Evolutionary conservation across 306 rosid species (phyloP).

Genomic region (Malus orientalis): DNA sequence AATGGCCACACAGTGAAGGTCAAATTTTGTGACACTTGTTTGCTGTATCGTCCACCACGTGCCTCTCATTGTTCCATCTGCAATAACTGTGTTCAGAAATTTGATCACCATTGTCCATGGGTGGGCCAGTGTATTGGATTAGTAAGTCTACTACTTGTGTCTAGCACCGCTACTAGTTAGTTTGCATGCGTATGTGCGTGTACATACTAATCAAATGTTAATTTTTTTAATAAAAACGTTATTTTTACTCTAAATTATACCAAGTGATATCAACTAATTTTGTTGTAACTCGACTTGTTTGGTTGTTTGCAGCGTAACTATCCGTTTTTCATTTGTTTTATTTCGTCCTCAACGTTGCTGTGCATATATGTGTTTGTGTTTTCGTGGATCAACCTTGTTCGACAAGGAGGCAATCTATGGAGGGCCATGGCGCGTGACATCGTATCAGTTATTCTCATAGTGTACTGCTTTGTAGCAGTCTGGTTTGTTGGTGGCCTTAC

Average conservation of each 20-base stretch:
- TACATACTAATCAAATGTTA: no score
- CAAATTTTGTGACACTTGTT: slow-evolving; percentile 86
- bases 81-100: slow-evolving; percentile 89
- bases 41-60: slow-evolving; percentile 81
- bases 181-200: no score
- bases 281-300: no score
- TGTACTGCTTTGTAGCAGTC: slow-evolving; percentile 70
- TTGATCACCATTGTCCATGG: slow-evolving; percentile 98
- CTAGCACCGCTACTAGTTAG: background rate
- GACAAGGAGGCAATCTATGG: slow-evolving; percentile 33
- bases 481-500: slow-evolving; percentile 98
- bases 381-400: slow-evolving; percentile 69
- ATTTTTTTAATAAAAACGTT: no score
- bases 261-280: no score
- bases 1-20: slow-evolving; percentile 73
- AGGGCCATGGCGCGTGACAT: slow-evolving; percentile 39
- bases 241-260: no score
- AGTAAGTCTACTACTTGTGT: slow-evolving; percentile 33
- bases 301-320: slow-evolving; percentile 66
- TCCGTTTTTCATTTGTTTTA: slow-evolving; percentile 71
- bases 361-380: slow-evolving; percentile 75
- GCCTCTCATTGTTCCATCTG: slow-evolving; percentile 95
- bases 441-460: slow-evolving; percentile 59
- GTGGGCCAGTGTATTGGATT: slow-evolving; percentile 92
- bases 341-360: slow-evolving; percentile 61